Evolutionary conservation across 768 basidiomycete genomes (phyloP).

Genomic region (Inosperma sp.): DNA sequence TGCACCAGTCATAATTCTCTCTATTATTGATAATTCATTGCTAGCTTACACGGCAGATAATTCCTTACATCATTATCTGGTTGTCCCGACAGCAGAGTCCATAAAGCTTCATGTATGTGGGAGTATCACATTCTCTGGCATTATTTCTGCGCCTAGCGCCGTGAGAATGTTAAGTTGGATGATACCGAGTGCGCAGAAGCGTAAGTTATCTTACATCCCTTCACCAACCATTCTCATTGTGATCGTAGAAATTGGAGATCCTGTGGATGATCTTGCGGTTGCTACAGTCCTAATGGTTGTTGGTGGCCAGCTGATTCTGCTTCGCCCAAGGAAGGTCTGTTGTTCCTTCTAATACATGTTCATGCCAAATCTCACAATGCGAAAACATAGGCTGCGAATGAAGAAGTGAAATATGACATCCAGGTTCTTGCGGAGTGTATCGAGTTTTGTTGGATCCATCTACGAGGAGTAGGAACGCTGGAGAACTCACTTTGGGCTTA

Average conservation of each 20-base stretch:
- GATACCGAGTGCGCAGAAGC: slow-evolving; percentile 89
- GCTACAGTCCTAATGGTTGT: slow-evolving; percentile 96
- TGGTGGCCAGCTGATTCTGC: slow-evolving; percentile 82
- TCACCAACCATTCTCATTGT: slow-evolving; percentile 10
- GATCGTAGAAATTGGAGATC: slow-evolving; percentile 84
- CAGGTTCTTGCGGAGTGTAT: slow-evolving; percentile 96
- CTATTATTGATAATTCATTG: slow-evolving; percentile 90
- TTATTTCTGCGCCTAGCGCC: slow-evolving; percentile 76
- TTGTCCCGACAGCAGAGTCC: slow-evolving; percentile 75
- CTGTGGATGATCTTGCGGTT: slow-evolving; percentile 84
- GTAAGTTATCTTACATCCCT: slow-evolving; percentile 42
- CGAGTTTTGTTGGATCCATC: slow-evolving; percentile 98
- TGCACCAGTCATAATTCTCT: slow-evolving; percentile 79
- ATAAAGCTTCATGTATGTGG: slow-evolving; percentile 90
- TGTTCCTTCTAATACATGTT: neutral
- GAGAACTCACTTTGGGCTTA: slow-evolving; percentile 99
- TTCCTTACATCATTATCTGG: slow-evolving; percentile 86
- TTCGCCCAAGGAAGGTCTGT: slow-evolving; percentile 80
- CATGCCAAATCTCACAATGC: neutral
- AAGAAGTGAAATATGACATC: slow-evolving; percentile 95
- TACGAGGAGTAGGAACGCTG: slow-evolving; percentile 85
- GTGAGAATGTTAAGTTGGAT: slow-evolving; percentile 96
- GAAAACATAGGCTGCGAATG: slow-evolving; percentile 63
- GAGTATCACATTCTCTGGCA: slow-evolving; percentile 89
- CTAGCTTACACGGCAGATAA: slow-evolving; percentile 95